A percentile compares a stretch with the other conserved stretches of the same genome.
These are phyloP conservation scores for Myriosclerotinia scirpicola DNA, from an alignment of 2,329 filamentous ascomycete species.

Conservation along the genomic window DNA sequence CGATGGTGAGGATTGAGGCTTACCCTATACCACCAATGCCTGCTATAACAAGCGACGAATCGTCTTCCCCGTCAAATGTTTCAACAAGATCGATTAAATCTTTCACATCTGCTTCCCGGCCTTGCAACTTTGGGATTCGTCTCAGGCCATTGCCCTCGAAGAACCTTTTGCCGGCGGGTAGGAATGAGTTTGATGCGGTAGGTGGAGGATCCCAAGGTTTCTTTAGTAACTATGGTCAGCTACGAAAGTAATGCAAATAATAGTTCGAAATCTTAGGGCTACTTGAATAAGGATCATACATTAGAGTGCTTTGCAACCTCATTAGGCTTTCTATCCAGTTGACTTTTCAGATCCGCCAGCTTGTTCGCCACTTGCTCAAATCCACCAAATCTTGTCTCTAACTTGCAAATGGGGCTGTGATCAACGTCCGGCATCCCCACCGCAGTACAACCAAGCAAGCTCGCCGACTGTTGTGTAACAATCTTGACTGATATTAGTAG, in stretches of 20 bases:
- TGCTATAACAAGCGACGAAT: not conserved
- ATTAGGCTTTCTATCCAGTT: not conserved
- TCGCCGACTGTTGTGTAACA: conserved; percentile 2
- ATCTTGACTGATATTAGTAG: not conserved
- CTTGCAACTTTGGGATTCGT: not conserved
- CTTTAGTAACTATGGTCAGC: not conserved
- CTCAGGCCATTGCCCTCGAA: conserved; percentile 2
- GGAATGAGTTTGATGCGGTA: not conserved
- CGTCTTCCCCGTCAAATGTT: not conserved
- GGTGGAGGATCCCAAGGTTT: not conserved
- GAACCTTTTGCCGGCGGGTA: not conserved
- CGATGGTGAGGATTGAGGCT: not conserved
- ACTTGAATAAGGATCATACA: not conserved
- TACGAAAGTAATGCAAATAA: not conserved
- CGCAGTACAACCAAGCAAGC: not conserved
- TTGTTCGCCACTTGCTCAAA: conserved; percentile 6
- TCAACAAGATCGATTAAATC: not conserved
- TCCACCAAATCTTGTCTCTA: conserved; percentile 3
- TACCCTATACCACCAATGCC: conserved; percentile 18
- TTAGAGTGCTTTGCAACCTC: not conserved
- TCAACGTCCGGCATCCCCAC: not conserved
- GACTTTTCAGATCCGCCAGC: not conserved
- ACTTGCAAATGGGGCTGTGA: conserved; percentile 13
- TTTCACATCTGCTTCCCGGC: not conserved
- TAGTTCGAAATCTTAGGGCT: not conserved